phyloP scores from a whole-genome alignment of 331 rosid species.

The Dryas integrifolia region DNA sequence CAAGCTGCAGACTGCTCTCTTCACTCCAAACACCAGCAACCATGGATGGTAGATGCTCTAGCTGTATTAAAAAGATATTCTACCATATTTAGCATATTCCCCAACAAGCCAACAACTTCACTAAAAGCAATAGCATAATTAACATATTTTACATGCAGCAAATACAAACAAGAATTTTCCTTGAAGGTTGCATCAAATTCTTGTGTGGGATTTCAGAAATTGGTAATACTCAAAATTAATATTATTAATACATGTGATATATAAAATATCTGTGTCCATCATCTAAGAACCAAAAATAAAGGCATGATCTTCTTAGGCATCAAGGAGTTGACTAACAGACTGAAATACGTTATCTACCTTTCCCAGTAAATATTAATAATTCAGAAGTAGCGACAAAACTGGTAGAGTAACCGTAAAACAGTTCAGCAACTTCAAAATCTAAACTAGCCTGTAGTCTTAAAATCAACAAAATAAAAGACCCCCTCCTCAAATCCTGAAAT shows the following conservation, averaged over 20 bases:
- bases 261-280: not conserved
- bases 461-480: not conserved
- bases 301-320: not conserved
- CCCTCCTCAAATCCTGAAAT: not conserved
- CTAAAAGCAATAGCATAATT: not conserved
- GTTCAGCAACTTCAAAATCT: not conserved
- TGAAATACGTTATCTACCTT: not conserved
- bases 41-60: slow-evolving; percentile 79
- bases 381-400: not conserved
- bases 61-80: slow-evolving; percentile 38
- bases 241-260: no score
- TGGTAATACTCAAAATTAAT: not conserved
- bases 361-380: not conserved
- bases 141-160: not conserved
- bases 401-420: not conserved
- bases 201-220: not conserved
- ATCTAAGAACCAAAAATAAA: not conserved
- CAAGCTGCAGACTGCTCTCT: slow-evolving; percentile 56
- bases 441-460: not conserved
- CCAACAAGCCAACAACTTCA: not conserved
- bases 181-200: not conserved
- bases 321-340: not conserved
- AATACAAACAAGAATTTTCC: not conserved
- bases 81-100: slow-evolving; percentile 4
- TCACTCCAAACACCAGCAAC: slow-evolving; percentile 66